Base-by-base conservation (phyloP, 2,329 filamentous ascomycete genomes). In the Botrytis sinoallii region DNA sequence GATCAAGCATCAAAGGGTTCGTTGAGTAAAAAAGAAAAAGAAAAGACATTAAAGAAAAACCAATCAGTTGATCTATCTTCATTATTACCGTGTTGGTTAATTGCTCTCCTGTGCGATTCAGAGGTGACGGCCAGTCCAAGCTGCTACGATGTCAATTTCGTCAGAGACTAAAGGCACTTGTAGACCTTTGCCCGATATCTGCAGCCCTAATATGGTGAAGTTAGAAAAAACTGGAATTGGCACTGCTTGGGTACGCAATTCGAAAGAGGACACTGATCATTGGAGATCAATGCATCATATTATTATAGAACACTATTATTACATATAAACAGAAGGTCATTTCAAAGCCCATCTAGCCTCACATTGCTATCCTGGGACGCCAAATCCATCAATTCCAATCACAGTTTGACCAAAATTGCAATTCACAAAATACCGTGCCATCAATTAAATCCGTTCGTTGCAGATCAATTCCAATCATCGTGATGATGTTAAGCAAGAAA, bases 401-500 rank as follows among this genome's bases (percentile, higher is more conserved):
- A 7, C 32, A 40, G 32, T 20, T n/a, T 14, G 18, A 18, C 44
- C 18, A 8, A 35, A 57, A 57, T 22, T 14, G 8, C 14, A 60
- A 12, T 32, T 25, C 42, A 35, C 7, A 35, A 9, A 3, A 35
- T 35, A 25, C 5, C 3, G 42, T 66, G 5, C 18, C 42, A 46
- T 57, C 8, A 29, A 18, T 29, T 6, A 18, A 57, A 57, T 4
- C 7, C n/a, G 3, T 14, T 57, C n/a, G 52, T 57, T 16, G 1
- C 1, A 7, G 7, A 57, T 57, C 52, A 29, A 18, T 14, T 29
- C 52, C 29, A 6, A 57, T 18, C n/a, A 57, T 57, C 12, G 12
- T 29, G 6, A 38, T 46, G n/a, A 12, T 14, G 16, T 60, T 44
- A 72, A 38, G 71, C 71, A 68, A 72, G 64, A 40, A 40, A 72